Evolutionary conservation across 2,329 filamentous ascomycete genomes (phyloP).

Genomic region (Fusarium proliferatum): DNA sequence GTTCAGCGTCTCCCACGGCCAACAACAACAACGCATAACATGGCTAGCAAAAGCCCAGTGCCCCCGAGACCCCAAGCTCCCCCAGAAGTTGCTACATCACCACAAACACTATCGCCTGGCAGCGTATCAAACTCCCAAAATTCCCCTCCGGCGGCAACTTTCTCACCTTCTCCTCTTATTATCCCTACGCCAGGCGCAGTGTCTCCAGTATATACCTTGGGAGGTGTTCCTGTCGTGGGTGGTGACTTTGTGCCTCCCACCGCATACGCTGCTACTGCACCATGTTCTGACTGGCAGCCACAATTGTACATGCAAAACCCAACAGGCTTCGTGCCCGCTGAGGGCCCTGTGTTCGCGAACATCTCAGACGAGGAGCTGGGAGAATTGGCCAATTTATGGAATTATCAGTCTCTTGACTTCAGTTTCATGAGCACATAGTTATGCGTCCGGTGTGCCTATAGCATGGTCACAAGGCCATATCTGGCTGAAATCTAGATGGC

Average conservation of each 20-base stretch:
- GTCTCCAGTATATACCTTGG: constrained; percentile 16
- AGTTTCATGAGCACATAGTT: constrained; percentile 40
- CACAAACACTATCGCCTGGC: constrained; percentile 7
- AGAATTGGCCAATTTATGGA: constrained; percentile 49
- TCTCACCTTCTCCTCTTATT: constrained; percentile 1
- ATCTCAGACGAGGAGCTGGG: constrained; percentile 51
- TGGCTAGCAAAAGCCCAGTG: constrained; percentile 6
- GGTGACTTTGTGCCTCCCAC: background rate
- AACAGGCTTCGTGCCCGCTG: constrained; percentile 1
- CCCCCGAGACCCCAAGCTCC: constrained; percentile 12
- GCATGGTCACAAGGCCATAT: background rate
- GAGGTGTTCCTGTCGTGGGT: background rate
- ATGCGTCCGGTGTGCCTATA: background rate
- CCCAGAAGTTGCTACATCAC: background rate
- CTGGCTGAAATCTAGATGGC: background rate
- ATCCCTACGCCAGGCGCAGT: constrained; percentile 2
- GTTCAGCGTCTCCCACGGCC: constrained; percentile 45
- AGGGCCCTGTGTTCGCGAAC: constrained; percentile 40
- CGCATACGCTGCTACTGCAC: constrained; percentile 6
- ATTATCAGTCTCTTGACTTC: constrained; percentile 50
- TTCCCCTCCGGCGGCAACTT: constrained; percentile 9
- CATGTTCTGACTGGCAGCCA: constrained; percentile 29
- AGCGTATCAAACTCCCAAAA: background rate
- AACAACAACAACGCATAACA: constrained; percentile 29
- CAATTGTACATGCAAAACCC: constrained; percentile 20